Base-by-base conservation (phyloP, 106 monocot species). In the Iris macrosiphon region DNA sequence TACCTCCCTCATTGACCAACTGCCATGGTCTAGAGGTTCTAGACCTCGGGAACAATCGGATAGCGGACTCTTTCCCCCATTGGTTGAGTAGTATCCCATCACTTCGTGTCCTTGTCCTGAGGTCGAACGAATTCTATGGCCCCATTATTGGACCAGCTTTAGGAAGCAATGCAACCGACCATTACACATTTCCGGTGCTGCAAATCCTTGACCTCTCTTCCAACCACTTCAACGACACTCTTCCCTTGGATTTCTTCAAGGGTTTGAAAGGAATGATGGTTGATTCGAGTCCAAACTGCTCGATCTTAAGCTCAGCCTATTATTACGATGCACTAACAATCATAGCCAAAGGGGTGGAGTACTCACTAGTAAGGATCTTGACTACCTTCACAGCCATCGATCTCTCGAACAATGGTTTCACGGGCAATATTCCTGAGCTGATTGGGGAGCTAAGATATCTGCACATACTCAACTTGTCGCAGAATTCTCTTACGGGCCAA, bases 141-240 rank as follows among this genome's bases (percentile, higher is more conserved):
- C 23, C 14, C 7, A 37, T 0, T 6, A 0, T 4, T 24, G 54
- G 29, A 29, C 12, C 24, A 11, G 10, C 24, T n/a, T n/a, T n/a
- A 10, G 23, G 10, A 23, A 47, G 6, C 9, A 21, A 47, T 11
- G 47, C 22, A 8, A 8, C 24, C 27, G 7, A 8, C 4, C 69
- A 70, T 38, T 34, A 4, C 26, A 46, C 40, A 26, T 81, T 87
- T 30, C 31, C 42, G 5, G 70, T 30, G 39, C 35, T 90, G 22
- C 79, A 76, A 42, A 78, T 90, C 7, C 47, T 90, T 28, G 77
- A 84, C 48, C 12, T 90, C 20, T 79, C 89, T 22, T 72, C 74
- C 2, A 90, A 90, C 18, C 23, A 68, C 24, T 90, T 90, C 73
- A 77, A 6, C 40, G 84, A 84, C 7, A 49, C 0, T 18, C 49